Base-by-base conservation (phyloP, 2,329 filamentous ascomycete species). In the Alternaria longipes region DNA sequence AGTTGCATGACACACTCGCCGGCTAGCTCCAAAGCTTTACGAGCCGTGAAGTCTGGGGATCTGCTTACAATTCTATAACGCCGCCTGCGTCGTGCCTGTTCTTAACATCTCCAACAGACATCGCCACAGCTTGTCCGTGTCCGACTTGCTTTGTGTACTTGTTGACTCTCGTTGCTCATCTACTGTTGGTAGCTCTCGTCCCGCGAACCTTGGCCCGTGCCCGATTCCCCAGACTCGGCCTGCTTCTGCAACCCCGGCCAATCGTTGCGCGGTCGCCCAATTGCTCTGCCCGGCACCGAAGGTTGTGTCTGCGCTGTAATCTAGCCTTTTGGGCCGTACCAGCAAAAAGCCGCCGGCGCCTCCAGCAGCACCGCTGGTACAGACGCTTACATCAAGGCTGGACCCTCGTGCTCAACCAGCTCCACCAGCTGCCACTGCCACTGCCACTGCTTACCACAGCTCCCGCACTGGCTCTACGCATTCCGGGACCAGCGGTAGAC, bases 231-330 rank as follows among this genome's bases (percentile, higher is more conserved):
- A 61, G 60, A 61, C 54, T 63, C 54, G 52, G 56, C 36, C 54
- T 58, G 46, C 47, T 55, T 56, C 59, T 41, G 32, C 38, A 6
- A 56, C 40, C 22, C 54, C 64, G 58, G 56, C 73, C 72, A 75
- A 76, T 76, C 71, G 67, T 65, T 56, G 63, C 56, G 55, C 66
- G 61, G 62, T 70, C 67, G 61, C 63, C 57, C 69, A 66, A 65
- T 66, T 74, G 67, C 72, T 72, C 60, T 64, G 55, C 20, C 68
- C 66, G 66, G 60, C 56, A 59, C 59, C 63, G 26, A 63, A 71
- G 69, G 66, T 69, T 65, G 70, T 74, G 70, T 68, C 67, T 72
- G 64, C 69, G 59, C 65, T 62, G 62, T 60, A 65, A 68, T 67
- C 70, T 72, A 65, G 64, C 65, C 70, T 65, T 60, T 56, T 52